phyloP scores from a whole-genome alignment of 1,284 basidiomycete species.

The Boletus smithii region DNA sequence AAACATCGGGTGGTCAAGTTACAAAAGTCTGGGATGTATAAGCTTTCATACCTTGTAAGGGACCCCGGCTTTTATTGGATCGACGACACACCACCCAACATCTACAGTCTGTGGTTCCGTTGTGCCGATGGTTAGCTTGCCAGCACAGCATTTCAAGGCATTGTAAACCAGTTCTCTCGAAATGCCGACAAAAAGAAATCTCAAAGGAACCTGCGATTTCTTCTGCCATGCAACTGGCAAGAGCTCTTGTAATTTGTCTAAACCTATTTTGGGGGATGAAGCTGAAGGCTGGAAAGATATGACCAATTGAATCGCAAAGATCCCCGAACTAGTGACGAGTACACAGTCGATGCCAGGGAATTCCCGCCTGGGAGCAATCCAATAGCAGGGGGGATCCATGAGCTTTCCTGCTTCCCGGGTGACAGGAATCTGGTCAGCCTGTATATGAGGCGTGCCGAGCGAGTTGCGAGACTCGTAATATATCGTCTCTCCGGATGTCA shows the following conservation, averaged over 20 bases:
- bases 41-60: not conserved
- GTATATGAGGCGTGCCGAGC: not conserved
- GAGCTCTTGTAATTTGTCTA: not conserved
- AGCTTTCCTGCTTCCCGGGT: not conserved
- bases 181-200: not conserved
- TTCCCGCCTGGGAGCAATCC: not conserved
- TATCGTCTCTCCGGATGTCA: not conserved
- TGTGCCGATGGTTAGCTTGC: not conserved
- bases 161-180: not conserved
- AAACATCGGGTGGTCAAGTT: not conserved
- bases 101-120: too few species aligned
- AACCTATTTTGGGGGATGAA: not conserved
- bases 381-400: not conserved
- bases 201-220: not conserved
- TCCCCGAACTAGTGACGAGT: not conserved
- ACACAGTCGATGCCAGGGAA: not conserved
- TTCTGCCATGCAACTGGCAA: not conserved
- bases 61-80: not conserved
- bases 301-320: not conserved
- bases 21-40: not conserved
- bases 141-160: not conserved
- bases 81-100: not conserved
- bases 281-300: not conserved
- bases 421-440: not conserved
- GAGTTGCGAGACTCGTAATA: not conserved